These are phyloP conservation scores for Paxillus ammoniavirescens DNA, from an alignment of 768 basidiomycete genomes.

Conservation along the genomic window DNA sequence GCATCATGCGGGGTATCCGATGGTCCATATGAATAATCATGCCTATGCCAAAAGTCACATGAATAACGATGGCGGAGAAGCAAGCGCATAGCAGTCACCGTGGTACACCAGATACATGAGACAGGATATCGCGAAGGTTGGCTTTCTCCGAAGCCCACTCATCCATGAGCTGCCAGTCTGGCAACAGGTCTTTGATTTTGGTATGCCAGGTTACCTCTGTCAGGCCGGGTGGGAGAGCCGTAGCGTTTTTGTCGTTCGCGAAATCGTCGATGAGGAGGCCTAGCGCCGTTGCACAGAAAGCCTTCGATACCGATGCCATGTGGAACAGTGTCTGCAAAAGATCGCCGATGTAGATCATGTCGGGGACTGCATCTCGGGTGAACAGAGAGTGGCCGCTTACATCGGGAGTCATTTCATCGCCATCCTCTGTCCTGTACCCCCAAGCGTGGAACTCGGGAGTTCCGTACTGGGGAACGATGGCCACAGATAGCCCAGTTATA, in stretches of 20 bases:
- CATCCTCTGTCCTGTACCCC: conserved; percentile 35
- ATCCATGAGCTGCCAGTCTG: conserved; percentile 42
- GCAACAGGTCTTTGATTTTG: conserved; percentile 36
- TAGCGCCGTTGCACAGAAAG: conserved; percentile 37
- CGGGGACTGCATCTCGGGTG: background rate
- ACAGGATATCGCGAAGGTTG: conserved; percentile 36
- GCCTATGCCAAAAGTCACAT: too few relatives aligned
- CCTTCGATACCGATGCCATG: conserved; percentile 38
- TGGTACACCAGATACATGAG: conserved; percentile 41
- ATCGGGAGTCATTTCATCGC: conserved; percentile 30
- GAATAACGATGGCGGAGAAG: conserved; percentile 22
- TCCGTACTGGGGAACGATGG: conserved; percentile 24
- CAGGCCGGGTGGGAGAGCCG: conserved; percentile 33
- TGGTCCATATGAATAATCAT: too few relatives aligned
- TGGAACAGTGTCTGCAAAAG: conserved; percentile 33
- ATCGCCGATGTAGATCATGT: background rate
- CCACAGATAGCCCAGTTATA: conserved; percentile 31
- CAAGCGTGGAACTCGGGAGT: conserved; percentile 31
- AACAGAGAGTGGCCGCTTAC: conserved; percentile 21
- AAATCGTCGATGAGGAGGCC: conserved; percentile 45
- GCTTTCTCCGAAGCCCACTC: conserved; percentile 38
- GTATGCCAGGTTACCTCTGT: conserved; percentile 36
- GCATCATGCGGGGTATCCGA: too few relatives aligned
- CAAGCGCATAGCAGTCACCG: conserved; percentile 19
- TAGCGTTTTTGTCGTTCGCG: conserved; percentile 31